A percentile compares a stretch with the other conserved stretches of the same genome.
These are phyloP conservation scores for Phialophora verrucosa DNA, from an alignment of 2,329 filamentous ascomycete species.

Conservation along the genomic window DNA sequence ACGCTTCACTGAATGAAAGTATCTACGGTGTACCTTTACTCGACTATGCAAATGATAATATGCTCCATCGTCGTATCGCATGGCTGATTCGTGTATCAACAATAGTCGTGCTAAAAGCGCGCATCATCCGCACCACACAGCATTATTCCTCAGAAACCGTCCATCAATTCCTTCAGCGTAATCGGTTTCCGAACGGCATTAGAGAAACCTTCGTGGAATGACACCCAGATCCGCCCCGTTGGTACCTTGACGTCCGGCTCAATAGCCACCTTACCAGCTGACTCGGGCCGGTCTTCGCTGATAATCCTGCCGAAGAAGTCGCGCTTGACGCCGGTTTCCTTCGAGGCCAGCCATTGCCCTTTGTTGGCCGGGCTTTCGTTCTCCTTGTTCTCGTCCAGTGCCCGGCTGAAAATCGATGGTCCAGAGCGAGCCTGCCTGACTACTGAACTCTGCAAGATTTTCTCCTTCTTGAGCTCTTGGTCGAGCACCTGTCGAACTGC, in stretches of 20 bases:
- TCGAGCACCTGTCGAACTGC: conserved; percentile 92
- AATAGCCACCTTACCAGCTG: conserved; percentile 38
- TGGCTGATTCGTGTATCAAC: neutral
- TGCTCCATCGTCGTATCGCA: neutral
- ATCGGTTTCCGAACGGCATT: conserved; percentile 92
- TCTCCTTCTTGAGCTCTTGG: conserved; percentile 81
- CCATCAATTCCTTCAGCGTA: conserved; percentile 77
- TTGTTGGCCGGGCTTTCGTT: conserved; percentile 42
- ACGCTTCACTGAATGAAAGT: neutral
- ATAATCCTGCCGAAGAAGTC: conserved; percentile 87
- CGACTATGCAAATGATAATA: neutral
- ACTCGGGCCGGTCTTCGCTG: conserved; percentile 42
- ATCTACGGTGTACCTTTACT: neutral
- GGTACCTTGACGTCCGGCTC: conserved; percentile 40
- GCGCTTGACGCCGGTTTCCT: conserved; percentile 61
- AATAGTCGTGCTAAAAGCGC: neutral
- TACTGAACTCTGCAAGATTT: conserved; percentile 68
- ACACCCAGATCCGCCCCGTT: conserved; percentile 77
- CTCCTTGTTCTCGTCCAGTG: conserved; percentile 44
- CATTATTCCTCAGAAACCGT: conserved; percentile 43
- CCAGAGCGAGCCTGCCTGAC: conserved; percentile 65
- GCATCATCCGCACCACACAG: neutral
- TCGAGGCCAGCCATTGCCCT: conserved; percentile 40
- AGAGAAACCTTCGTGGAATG: conserved; percentile 85
- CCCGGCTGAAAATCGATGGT: conserved; percentile 3